Evolutionary conservation across 495 filamentous ascomycete species (phyloP), one percentile per base, ranked within the genome.

Genomic region (Penicillium atrosanguineum): DNA sequence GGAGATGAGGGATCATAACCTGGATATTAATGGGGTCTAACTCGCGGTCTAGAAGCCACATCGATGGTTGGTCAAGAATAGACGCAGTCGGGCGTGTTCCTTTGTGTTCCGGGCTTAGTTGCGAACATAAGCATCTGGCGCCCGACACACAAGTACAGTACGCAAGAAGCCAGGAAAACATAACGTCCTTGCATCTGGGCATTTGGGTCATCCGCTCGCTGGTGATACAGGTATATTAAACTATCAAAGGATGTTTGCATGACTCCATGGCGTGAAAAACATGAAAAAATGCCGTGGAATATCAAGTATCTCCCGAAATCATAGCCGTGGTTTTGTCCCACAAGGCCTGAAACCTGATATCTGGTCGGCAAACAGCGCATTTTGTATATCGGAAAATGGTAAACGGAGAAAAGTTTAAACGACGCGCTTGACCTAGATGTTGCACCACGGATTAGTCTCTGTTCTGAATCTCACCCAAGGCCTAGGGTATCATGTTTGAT

Each of bases 351-450:
- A 34, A 14, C 31, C 31, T 14, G 31, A 34, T 44, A 43, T 39
- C 48, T 46, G 7, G 41, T 40, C 37, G 16, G 41, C 42, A 59
- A 59, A 28, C 46, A 57, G 44, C 39, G 18, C 48, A 52, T 50
- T 15, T 46, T 55, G 55, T 50, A 50, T 48, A 40, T 52, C 23
- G 45, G 37, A 44, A 28, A 48, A 56, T 46, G 21, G 16, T 38
- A 21, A 39, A 53, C 29, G 47, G 15, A 31, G 25, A 51, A 46
- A 48, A 38, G 44, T 39, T 69, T 57, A 75, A 56, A 75, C 72
- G 46, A 75, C 72, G 29, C 72, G 72, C 68, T 75, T 75, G 59
- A 75, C 72, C 72, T 75, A 47, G 34, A 48, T 14, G 19, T 41
- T 14, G 0, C 21, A 42, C 4, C 16, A 25, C 31, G 39, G 19